phyloP scores from a whole-genome alignment of 148 eudicot species.

The Heliamphora exappendiculata region DNA sequence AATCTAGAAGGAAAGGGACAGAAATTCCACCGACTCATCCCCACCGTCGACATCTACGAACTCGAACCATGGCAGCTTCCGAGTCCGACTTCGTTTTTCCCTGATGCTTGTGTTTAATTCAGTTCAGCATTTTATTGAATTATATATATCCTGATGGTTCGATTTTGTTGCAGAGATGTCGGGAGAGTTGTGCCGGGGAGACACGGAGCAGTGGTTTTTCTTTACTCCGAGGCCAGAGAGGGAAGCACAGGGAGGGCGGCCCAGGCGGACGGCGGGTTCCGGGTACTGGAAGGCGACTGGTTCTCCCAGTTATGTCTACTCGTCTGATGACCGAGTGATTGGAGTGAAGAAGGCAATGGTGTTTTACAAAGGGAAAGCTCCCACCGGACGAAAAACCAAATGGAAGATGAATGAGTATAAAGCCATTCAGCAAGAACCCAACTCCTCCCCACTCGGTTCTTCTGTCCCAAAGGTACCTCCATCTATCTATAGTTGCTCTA shows the following conservation, averaged over 20 bases:
- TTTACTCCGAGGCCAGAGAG: constrained; percentile 33
- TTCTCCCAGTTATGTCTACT: constrained; percentile 29
- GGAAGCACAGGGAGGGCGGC: constrained; percentile 33
- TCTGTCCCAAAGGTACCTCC: constrained; percentile 24
- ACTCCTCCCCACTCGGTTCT: neutral
- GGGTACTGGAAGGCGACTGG: constrained; percentile 48
- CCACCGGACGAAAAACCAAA: constrained; percentile 30
- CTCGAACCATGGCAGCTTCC: constrained; percentile 34
- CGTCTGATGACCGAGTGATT: constrained; percentile 21
- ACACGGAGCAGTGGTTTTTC: constrained; percentile 42
- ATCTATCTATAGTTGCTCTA: too few relatives aligned
- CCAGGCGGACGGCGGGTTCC: constrained; percentile 25
- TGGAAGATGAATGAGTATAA: constrained; percentile 47
- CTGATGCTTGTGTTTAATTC: neutral
- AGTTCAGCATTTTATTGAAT: neutral
- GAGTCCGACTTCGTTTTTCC: constrained; percentile 1
- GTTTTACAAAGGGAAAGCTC: constrained; percentile 35
- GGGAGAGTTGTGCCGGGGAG: constrained; percentile 26
- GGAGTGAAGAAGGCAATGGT: constrained; percentile 45
- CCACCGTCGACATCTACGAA: constrained; percentile 25
- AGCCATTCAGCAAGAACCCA: constrained; percentile 17
- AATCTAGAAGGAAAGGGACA: constrained; percentile 16
- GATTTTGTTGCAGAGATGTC: constrained; percentile 17
- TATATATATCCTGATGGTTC: neutral
- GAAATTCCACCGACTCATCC: constrained; percentile 26